Base-by-base conservation (phyloP, 2,329 filamentous ascomycete species). In the Xylaria arbuscula region DNA sequence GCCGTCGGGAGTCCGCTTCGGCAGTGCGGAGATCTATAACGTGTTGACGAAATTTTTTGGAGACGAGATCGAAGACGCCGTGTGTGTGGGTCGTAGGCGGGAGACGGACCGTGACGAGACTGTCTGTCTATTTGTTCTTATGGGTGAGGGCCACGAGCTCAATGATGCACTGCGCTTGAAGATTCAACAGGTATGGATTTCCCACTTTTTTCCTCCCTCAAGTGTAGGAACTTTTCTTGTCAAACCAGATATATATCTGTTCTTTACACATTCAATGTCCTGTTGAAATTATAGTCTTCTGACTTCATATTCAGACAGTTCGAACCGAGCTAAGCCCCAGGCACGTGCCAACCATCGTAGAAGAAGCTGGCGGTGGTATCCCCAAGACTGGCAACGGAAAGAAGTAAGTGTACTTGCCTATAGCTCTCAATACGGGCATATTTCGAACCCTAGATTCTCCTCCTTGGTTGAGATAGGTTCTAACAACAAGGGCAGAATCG, bases 1-100 rank as follows among this genome's bases (percentile, higher is more conserved):
- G 78, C 96, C 96, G 0, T 89, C 91, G 0, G 96, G 96, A 2
- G 93, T 99, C 19, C 86, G 95, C 0, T 98, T 99, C 77, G 95
- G 95, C 4, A 94, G 90, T 38, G 94, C 95, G 0, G 96, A 99
- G 83, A 97, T 99, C 22, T 98, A 98, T 81, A 98, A 97, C 78
- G 86, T 98, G n/a, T 83, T 98, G 34, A 88, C 96, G 1, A 89
- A 92, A 72, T 92, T 94, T 80, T 98, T 98, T 75, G 87, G 90
- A 0, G 82, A 86, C 11, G 88, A 95, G 64, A 84, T 98, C 19
- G 91, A 93, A 68, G 95, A 99, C 75, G 93, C 93, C 0, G 85
- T 98, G 1, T 98, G 95, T 76, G 89, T 98, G 42, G 95, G 96
- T 0, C 86, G 93, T 2, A 84, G 94, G 65, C 87, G 89, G 19